Conservation (phyloP, 805 yeast species). For the Candida patagonica region DNA sequence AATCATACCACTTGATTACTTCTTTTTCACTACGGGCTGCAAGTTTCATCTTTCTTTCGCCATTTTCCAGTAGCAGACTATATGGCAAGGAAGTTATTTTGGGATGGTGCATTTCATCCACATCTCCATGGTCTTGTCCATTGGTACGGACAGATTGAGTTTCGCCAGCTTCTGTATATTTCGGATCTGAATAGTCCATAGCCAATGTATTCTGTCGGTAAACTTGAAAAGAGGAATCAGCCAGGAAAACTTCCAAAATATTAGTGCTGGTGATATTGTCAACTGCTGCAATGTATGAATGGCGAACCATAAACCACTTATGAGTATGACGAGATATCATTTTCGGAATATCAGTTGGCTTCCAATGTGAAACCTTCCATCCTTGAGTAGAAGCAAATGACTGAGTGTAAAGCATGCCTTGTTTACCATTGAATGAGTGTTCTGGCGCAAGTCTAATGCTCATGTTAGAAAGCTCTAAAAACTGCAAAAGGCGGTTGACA, state of each 20-base stretch:
- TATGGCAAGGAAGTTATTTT: slow-evolving; percentile 12
- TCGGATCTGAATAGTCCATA: slow-evolving; percentile 18
- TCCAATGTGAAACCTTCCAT: slow-evolving; percentile 90
- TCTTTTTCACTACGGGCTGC: slow-evolving; percentile 73
- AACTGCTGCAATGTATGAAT: slow-evolving; percentile 76
- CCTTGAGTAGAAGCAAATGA: slow-evolving; percentile 85
- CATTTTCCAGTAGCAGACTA: slow-evolving; percentile 24
- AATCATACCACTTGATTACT: slow-evolving; percentile 69
- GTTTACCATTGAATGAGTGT: slow-evolving; percentile 74
- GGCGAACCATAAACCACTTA: slow-evolving; percentile 86
- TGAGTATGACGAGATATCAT: slow-evolving; percentile 87
- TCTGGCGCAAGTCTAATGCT: slow-evolving; percentile 79
- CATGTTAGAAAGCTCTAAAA: slow-evolving; percentile 83
- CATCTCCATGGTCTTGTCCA: slow-evolving; percentile 10
- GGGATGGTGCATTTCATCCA: neutral
- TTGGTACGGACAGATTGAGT: slow-evolving; percentile 8
- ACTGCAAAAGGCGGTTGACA: slow-evolving; percentile 72
- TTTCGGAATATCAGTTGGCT: slow-evolving; percentile 65
- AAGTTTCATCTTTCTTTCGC: slow-evolving; percentile 35
- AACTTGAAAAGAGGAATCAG: slow-evolving; percentile 67
- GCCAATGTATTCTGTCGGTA: slow-evolving; percentile 28
- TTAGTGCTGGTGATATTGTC: slow-evolving; percentile 79
- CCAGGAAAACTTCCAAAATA: slow-evolving; percentile 82
- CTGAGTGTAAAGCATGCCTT: slow-evolving; percentile 72
- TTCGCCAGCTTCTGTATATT: too few relatives aligned